A percentile compares a stretch with the other conserved stretches of the same genome.
phyloP scores from a whole-genome alignment of 768 basidiomycete species.

The Macrolepiota albuminosa region DNA sequence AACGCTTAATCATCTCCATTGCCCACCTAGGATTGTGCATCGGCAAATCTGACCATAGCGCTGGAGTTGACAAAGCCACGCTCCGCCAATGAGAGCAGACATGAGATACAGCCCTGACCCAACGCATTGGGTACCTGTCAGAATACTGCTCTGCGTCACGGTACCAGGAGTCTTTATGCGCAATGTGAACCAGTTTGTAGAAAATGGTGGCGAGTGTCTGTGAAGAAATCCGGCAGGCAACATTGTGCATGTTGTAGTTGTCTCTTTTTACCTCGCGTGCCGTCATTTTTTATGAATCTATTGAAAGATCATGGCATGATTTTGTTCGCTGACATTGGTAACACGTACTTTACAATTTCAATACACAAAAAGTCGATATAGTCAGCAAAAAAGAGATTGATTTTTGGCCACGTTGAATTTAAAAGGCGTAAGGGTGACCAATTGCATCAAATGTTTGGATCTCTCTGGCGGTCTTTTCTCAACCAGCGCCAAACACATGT shows the following conservation, averaged over 20 bases:
- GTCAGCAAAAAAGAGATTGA: not conserved
- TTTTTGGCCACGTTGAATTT: not conserved
- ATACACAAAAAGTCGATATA: not conserved
- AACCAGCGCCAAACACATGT: not conserved
- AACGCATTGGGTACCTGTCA: not conserved
- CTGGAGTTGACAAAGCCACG: slow-evolving; percentile 3
- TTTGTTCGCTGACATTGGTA: not conserved
- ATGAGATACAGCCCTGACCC: slow-evolving; percentile 1
- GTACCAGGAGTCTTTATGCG: not conserved
- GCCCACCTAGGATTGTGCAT: not conserved
- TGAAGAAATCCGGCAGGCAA: not conserved
- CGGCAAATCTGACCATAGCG: not conserved
- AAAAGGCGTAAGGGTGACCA: not conserved
- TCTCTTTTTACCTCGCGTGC: not conserved
- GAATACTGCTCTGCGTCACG: not conserved
- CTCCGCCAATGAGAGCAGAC: slow-evolving; percentile 5
- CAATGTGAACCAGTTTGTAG: not conserved
- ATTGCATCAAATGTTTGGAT: not conserved
- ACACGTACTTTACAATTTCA: not conserved
- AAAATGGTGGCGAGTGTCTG: not conserved
- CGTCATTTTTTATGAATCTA: not conserved
- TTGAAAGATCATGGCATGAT: not conserved
- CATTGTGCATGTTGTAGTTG: not conserved
- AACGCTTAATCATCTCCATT: slow-evolving; percentile 1
- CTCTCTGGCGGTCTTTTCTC: not conserved